A percentile compares a stretch with the other conserved stretches of the same genome.
These are phyloP conservation scores for Calcarisporium arbuscula DNA, from an alignment of 2,329 filamentous ascomycete genomes.

Conservation along the genomic window DNA sequence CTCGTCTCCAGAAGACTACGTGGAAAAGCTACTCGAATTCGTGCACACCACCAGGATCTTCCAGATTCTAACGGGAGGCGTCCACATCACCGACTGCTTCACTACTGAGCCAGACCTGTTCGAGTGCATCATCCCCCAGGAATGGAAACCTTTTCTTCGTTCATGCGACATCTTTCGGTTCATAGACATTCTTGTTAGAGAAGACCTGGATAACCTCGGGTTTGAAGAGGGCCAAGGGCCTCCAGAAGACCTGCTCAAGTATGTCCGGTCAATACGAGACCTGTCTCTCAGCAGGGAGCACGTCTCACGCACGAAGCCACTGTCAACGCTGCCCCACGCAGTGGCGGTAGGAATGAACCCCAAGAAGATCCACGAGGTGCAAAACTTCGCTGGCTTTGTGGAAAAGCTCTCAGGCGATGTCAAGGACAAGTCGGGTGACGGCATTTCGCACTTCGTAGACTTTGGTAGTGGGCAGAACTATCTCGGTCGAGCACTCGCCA, in stretches of 20 bases:
- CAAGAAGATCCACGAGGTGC: conserved; percentile 93
- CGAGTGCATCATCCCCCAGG: conserved; percentile 63
- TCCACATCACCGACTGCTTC: conserved; percentile 95
- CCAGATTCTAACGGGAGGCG: conserved; percentile 87
- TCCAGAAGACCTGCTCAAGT: conserved; percentile 58
- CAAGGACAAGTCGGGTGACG: conserved; percentile 44
- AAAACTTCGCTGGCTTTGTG: conserved; percentile 82
- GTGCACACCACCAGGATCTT: conserved; percentile 68
- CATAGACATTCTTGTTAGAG: conserved; percentile 73
- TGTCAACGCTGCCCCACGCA: conserved; percentile 58
- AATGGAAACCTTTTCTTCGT: conserved; percentile 78
- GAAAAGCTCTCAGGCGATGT: conserved; percentile 55
- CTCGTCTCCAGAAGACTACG: conserved; percentile 65
- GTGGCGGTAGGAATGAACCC: conserved; percentile 88
- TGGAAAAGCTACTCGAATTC: conserved; percentile 72
- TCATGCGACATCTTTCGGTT: conserved; percentile 66
- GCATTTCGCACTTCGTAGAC: conserved; percentile 84
- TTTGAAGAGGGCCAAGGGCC: conserved; percentile 25
- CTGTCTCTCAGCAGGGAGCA: conserved; percentile 63
- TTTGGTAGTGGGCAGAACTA: conserved; percentile 98
- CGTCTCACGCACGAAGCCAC: conserved; percentile 32
- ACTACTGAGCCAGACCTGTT: conserved; percentile 81
- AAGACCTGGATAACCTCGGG: conserved; percentile 51
- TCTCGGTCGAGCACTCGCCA: conserved; percentile 79
- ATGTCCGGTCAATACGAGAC: conserved; percentile 64